Base-by-base conservation (phyloP, 2,329 filamentous ascomycete genomes). In the Penicillium sp. region DNA sequence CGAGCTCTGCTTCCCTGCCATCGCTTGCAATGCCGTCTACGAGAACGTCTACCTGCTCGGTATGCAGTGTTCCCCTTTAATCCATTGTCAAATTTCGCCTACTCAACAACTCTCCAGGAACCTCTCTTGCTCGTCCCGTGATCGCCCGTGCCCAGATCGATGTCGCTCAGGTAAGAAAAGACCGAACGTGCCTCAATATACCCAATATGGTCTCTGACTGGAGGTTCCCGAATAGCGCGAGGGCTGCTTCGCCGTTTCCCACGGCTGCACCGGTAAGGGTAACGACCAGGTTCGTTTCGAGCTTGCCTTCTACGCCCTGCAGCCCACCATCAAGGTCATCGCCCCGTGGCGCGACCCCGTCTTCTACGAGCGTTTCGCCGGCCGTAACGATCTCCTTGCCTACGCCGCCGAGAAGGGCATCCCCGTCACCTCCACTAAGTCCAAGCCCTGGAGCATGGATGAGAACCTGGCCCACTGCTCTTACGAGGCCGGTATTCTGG, bases 1-100 rank as follows among this genome's bases (percentile, higher is more conserved):
- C 63, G 83, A 93, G 77, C 80, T 94, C 37, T 88, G 87, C 79
- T 92, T 87, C 82, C 86, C 83, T 46, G 89, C 90, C 55, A 83
- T 94, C 58, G 60, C 61, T 52, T 85, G 68, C 67, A 71, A 86
- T 60, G 84, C 84, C 56, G 83, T 85, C 70, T 88, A 86, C 69
- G 84, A 91, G 78, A 85, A 86, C 67, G 76, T 80, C 58, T 85
- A 85, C 75, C 78, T 84, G 40, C 77, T 85, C 57, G 77, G 81
- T 74, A 69, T 57, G 66, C 58, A 49, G 68, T 37, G 15, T 10
- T 10, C n/a, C 10, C 12, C 29, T 29, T 13, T 30, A 15, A 24
- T 37, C 4, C 10, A 3, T 37, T 15, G 2, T 13, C 36, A 15
- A 26, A 7, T 15, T 17, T 10, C 13, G 13, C 7, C 7, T 34